Base-by-base conservation (phyloP, 768 basidiomycete genomes). In the Pisolithus sp. region DNA sequence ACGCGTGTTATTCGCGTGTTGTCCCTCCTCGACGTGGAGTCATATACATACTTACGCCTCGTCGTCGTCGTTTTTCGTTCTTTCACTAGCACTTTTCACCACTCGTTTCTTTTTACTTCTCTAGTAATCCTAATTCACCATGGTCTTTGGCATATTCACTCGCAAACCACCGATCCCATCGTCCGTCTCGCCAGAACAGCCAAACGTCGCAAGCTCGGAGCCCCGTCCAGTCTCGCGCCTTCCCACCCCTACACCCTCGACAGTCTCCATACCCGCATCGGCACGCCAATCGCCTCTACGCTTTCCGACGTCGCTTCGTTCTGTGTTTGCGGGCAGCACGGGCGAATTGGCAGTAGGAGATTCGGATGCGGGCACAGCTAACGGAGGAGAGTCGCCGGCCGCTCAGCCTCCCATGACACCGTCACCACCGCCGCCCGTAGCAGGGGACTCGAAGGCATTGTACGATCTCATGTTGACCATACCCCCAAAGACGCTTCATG, bases 401-500 rank as follows among this genome's bases (percentile, higher is more conserved):
- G 63, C 54, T n/a, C 62, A 56, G 36, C 58, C 58, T 7, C 59
- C 67, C n/a, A 59, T 64, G 26, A 67, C 68, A 24, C 61, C 67
- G 13, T 56, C 71, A 4, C 62, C 61, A 7, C 75, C 73, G 15
- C 67, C 73, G 17, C 67, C 73, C n/a, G 59, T 64, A 47, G 69
- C 70, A 13, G 30, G 65, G 55, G 74, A 81, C 57, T 62, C 78
- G 4, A 60, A 68, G 26, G 59, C 70, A 12, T 69, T 89, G 2
- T 68, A 74, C 42, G 60, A 76, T 6, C 75, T 85, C 54, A 72
- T 89, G 60, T 62, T 71, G 28, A 73, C 79, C 12, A 75, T 88
- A 38, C 86, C 86, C 10, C 71, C 86, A 7, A 83, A 86, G 65
- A 81, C 76, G 0, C 71, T 89, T 0, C 83, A 86, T 60, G 53